A percentile compares a stretch with the other conserved stretches of the same genome.
Conservation (phyloP, 1,284 basidiomycete genomes). For the Fomitopsis betulina region DNA sequence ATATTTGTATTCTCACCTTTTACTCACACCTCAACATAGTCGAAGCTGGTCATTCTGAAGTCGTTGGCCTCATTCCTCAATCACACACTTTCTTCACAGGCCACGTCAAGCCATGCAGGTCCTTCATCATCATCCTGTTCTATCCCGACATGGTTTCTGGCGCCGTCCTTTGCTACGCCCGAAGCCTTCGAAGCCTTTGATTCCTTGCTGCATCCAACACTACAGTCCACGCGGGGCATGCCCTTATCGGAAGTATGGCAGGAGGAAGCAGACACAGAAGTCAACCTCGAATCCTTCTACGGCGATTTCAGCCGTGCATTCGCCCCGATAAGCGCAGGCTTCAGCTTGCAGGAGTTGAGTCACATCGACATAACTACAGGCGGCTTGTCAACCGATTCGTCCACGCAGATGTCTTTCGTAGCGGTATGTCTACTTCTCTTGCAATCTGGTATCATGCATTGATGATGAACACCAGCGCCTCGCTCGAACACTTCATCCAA, state of each 20-base stretch:
- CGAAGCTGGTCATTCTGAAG: slow-evolving; percentile 31
- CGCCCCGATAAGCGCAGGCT: slow-evolving; percentile 18
- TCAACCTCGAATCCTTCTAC: slow-evolving; percentile 22
- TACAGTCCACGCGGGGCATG: not conserved
- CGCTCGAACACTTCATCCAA: slow-evolving; percentile 62
- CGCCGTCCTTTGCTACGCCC: slow-evolving; percentile 42
- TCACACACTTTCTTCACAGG: slow-evolving; percentile 13
- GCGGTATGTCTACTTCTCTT: slow-evolving; percentile 11
- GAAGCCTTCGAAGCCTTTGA: slow-evolving; percentile 49
- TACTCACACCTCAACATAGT: slow-evolving; percentile 34
- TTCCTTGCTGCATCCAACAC: slow-evolving; percentile 26
- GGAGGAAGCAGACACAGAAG: slow-evolving; percentile 19
- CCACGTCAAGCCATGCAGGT: not conserved
- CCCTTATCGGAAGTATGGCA: slow-evolving; percentile 7
- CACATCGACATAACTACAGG: slow-evolving; percentile 17
- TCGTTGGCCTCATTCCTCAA: slow-evolving; percentile 24
- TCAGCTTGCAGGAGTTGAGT: slow-evolving; percentile 37
- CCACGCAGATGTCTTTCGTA: not conserved
- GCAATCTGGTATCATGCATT: not conserved
- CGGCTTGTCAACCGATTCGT: slow-evolving; percentile 3
- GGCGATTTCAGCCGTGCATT: slow-evolving; percentile 18
- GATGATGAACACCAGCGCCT: slow-evolving; percentile 30
- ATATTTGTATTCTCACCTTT: not conserved
- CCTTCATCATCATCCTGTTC: slow-evolving; percentile 7
- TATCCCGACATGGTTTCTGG: slow-evolving; percentile 47